Evolutionary conservation across 495 filamentous ascomycete genomes (phyloP), one percentile per base, ranked within the genome.

Genomic region (Penicillium malachiteum): DNA sequence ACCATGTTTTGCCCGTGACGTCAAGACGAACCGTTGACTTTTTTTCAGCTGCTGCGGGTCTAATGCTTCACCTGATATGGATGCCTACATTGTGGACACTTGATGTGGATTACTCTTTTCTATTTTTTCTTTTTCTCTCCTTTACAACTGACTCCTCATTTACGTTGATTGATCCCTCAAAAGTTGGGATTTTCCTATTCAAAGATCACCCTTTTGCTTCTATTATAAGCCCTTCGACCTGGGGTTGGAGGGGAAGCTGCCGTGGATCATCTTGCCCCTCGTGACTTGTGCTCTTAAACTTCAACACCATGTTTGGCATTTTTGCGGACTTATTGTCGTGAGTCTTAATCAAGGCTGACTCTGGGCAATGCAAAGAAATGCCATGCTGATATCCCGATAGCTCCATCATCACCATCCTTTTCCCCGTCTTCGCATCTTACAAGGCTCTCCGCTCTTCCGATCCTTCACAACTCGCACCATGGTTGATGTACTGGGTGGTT

Each of bases 401-500:
- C 74, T 96, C 92, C 53, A 73, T 94, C 65, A 84, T 90, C 52
- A 94, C 91, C 54, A 92, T 97, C 68, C 82, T 96, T 70, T 92
- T 99, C 74, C 94, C 94, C 55, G 83, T 96, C 49, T 99, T 96
- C 75, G 93, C 93, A 54, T 96, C 92, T 54, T 97, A 96, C 83
- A 97, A 97, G 79, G 95, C 94, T 38, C 89, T 99, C 62, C 91
- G 92, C 70, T 91, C 91, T 17, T 87, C 88, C 41, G 89, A 96
- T 71, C 93, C 93, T 13, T 85, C 90, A 33, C 89, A 93, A 66
- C 81, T 97, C 30, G 89, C 91, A 58, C 94, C 94, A 92, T 99
- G 94, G 94, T 82, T 99, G 49, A 97, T 97, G 88, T 99, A 97
- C 81, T 99, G 92, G 91, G 90, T 96, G 43, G 91, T 96, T 31